Evolutionary conservation across 208 protist species (phyloP), one percentile per base, ranked within the genome.

Genomic region (Porcisia deanei): DNA sequence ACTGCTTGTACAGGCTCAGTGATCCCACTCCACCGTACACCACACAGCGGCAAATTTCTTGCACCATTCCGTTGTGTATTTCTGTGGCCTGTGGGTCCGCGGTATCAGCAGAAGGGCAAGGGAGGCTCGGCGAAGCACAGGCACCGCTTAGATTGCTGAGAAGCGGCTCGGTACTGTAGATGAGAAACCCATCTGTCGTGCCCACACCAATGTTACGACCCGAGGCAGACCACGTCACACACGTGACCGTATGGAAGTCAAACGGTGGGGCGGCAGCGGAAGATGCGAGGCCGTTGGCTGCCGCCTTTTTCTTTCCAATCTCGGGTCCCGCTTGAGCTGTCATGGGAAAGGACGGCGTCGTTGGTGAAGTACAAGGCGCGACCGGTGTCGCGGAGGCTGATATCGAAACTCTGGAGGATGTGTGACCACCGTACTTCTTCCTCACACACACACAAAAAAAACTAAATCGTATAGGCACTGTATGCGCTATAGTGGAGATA

Each of bases 81-180:
- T 71, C 66, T 39, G 66, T 9, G 25, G 45, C 43, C 16, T 37
- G 66, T 14, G n/a, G 66, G 20, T 49, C n/a, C 18, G 25, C 22
- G 16, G 63, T 3, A 4, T 69, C 71, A 3, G 71, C 34, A 1
- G 65, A 39, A 18, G 2, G 34, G 65, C 58, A 9, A 47, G 41
- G 34, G 53, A 22, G 72, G 16, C 34, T 52, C 14, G 10, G 8
- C n/a, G 70, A 49, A 52, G 54, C 4, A 9, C 39, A 58, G 25
- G 76, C 8, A 30, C 65, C 75, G 61, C 60, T 77, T 37, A 83
- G 41, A 49, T 34, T 37, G 34, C 47, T 73, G 30, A 76, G 5
- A 45, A 83, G 63, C 0, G 76, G 61, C 79, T 93, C 91, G 9
- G 85, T 89, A 78, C 91, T 95, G 85, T 88, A 95, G 57, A 93